Base-by-base conservation (phyloP, 306 rosid genomes). In the Cucurbita argyrosperma region DNA sequence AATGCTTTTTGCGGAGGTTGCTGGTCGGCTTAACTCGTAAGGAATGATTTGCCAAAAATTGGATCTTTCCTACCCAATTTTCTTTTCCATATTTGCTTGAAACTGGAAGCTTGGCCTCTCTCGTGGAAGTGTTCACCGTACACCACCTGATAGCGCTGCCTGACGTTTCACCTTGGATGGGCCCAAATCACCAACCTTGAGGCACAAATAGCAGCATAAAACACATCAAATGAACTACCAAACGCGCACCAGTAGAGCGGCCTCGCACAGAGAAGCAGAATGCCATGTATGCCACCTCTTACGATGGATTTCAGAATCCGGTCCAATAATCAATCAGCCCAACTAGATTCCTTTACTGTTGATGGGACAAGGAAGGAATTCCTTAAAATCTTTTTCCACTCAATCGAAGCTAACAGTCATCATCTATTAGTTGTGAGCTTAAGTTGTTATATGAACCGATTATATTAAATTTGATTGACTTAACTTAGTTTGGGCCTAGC, bases 151-250 rank as follows among this genome's bases (percentile, higher is more conserved):
- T 79, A 88, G 88, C 80, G 85, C 76, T 18, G 98, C 90, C 82
- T 88, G 90, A 76, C 96, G 82, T 85, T 92, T 92, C 84, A 84
- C 98, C 85, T 90, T 92, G 49, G 98, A 92, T 76, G 90, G 90
- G 74, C 98, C 96, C 91, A 88, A 84, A 79, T 92, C 98, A 69
- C 96, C 96, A 73, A 92, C 96, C 96, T 92, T 83, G 66, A 56
- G 72, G 75, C 71, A 72, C 42, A 77, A 59, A 76, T n/a, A 76
- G 53, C 53, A 37, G 59, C 76, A 77, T 71, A 37, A 81, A 63
- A 63, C 70, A 40, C 4, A 8, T 63, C 9, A 38, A 63, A 63
- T 14, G 53, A 49, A 13, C n/a, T 50, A 63, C 65, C 43, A 13
- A 38, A 59, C 19, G 8, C 43, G 5, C 53, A 49, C n/a, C n/a